Evolutionary conservation across 768 basidiomycete genomes (phyloP).

Genomic region (Gyrodon lividus): DNA sequence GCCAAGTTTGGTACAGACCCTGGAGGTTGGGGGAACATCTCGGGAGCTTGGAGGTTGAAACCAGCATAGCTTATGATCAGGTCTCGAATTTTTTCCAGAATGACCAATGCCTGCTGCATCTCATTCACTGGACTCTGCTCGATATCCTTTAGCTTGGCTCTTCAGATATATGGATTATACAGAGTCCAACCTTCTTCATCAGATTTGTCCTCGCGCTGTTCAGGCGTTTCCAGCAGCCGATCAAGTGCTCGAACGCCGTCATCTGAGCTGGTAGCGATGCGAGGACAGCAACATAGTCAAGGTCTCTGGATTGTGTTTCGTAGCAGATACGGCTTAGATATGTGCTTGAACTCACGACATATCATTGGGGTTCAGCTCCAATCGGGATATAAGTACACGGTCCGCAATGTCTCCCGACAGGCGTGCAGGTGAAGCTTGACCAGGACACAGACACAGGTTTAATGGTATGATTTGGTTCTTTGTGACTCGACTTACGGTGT

Average conservation of each 20-base stretch:
- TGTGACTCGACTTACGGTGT: conserved; percentile 32
- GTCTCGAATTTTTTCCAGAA: conserved; percentile 77
- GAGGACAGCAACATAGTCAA: conserved; percentile 70
- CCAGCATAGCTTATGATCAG: conserved; percentile 88
- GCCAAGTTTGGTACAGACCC: conserved; percentile 46
- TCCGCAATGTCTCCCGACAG: conserved; percentile 65
- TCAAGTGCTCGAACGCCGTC: conserved; percentile 86
- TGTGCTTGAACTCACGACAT: conserved; percentile 57
- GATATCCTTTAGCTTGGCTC: conserved; percentile 35
- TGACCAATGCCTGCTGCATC: conserved; percentile 53
- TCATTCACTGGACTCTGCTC: conserved; percentile 54
- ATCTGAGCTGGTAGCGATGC: conserved; percentile 75
- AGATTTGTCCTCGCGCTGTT: conserved; percentile 53
- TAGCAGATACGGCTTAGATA: not conserved
- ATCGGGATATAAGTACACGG: conserved; percentile 76
- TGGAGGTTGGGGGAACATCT: conserved; percentile 89
- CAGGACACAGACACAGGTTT: conserved; percentile 4
- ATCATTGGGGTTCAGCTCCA: conserved; percentile 72
- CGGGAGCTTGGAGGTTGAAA: conserved; percentile 85
- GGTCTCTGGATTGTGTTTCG: conserved; percentile 44
- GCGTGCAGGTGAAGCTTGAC: conserved; percentile 36
- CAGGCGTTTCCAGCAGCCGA: conserved; percentile 90
- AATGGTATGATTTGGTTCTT: not conserved
- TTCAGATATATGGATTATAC: not conserved
- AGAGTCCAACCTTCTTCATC: conserved; percentile 56